Evolutionary conservation across 2,329 filamentous ascomycete genomes (phyloP), one percentile per base, ranked within the genome.

Genomic region (Periglandula ipomoeae): DNA sequence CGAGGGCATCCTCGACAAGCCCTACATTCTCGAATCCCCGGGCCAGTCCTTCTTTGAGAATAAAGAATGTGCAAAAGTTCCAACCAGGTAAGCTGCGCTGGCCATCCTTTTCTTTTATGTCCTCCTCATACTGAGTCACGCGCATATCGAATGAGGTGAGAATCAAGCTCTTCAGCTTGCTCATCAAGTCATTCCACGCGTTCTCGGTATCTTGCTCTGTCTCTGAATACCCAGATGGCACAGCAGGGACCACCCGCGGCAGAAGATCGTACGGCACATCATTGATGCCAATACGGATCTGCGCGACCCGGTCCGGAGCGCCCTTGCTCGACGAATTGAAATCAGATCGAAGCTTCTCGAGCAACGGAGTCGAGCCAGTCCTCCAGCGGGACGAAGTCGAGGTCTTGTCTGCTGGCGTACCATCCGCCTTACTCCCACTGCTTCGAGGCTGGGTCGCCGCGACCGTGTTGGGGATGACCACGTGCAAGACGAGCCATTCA

Each of bases 51-150:
- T 98, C 93, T 61, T 98, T 98, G 8, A 98, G 75, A 15, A 98
- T 90, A 64, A 98, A 98, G 64, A 98, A 98, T 0, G 93, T 98
- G 67, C 93, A 97, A 63, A 98, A 98, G 61, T 98, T 98, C 93
- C 93, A 98, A 0, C 93, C 93, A 0, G 93, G 93, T 17, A 98
- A 70, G 30, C 75, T 83, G 42, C 91, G 79, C 64, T 97, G 90
- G 0, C 84, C 79, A 58, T 97, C 91, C 61, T 90, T 93, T 65
- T 96, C 93, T 53, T 88, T 86, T 56, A 98, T 95, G 57, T 98
- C 93, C 51, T 96, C 90, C 65, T 98, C 93, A 64, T 98, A 98
- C 59, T 97, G 91, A 19, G 80, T 82, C 1, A 98, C 93, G 8
- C 93, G 81, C 57, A 84, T 75, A 67, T 97, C 91, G 62, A 98